Evolutionary conservation across 768 basidiomycete genomes (phyloP), one percentile per base, ranked within the genome.

Genomic region (Mycena vulgaris): DNA sequence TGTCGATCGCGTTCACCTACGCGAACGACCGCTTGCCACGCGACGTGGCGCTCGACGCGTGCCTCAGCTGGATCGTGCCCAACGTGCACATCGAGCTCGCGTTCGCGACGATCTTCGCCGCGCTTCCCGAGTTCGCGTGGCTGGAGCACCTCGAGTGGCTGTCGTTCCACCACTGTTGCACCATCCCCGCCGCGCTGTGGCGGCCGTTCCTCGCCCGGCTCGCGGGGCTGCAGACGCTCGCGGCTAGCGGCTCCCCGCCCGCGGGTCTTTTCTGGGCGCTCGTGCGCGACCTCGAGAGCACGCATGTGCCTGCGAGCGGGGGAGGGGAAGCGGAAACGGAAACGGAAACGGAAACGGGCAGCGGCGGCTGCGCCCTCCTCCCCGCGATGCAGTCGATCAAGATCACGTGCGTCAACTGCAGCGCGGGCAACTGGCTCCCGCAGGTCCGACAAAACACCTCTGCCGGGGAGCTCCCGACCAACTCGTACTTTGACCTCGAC

Each of bases 401-500:
- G 21, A 30, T 66, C 30, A 48, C 25, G 5, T 16, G 31, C 45
- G 42, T 66, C 28, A 14, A 66, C 56, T 40, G 40, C 31, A 10
- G 42, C 16, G 56, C 40, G 14, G 64, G 64, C 13, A 33, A 25
- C 64, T 66, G 55, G 53, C 63, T 65, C 40, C 37, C 52, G 9
- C 53, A 40, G 17, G 37, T 33, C 53, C n/a, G n/a, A n/a, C n/a
- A n/a, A n/a, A n/a, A n/a, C n/a, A n/a, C n/a, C n/a, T n/a, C n/a
- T n/a, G 28, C 63, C 8, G 10, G 27, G 9, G 40, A 4, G 2
- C 14, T 28, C 25, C 37, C 40, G 39, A 47, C 53, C 52, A 56
- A 42, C 28, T 47, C 63, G 25, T 65, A 56, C 39, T 56, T 65
- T 39, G 63, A 65, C 39, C 53, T 53, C 27, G 63, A 65, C 63